phyloP scores from a whole-genome alignment of 2,329 filamentous ascomycete species.

The Trichoderma atrobrunneum region DNA sequence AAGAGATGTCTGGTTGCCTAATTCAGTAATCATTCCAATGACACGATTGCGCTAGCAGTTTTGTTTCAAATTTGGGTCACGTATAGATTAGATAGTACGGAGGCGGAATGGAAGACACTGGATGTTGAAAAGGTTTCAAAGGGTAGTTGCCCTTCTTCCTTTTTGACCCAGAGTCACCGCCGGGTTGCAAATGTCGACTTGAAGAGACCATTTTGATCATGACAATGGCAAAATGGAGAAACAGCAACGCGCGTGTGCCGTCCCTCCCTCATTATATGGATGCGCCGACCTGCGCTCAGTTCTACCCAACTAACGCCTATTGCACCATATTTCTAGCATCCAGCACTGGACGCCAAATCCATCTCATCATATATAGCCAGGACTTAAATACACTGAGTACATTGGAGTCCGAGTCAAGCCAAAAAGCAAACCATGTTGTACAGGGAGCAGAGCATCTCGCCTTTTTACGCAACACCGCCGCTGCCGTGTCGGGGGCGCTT shows the following conservation, averaged over 20 bases:
- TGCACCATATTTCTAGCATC: neutral
- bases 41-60: too few relatives aligned
- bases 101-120: neutral
- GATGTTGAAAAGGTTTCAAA: neutral
- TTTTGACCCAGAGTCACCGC: neutral
- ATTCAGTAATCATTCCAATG: too few relatives aligned
- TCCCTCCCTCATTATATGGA: neutral
- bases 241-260: neutral
- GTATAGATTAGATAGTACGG: neutral
- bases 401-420: neutral
- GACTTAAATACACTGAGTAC: neutral
- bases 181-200: neutral
- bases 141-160: neutral
- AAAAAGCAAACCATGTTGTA: neutral
- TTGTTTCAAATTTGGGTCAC: too few relatives aligned
- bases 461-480: conserved; percentile 21
- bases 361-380: neutral
- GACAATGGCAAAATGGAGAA: neutral
- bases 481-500: conserved; percentile 57
- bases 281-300: neutral
- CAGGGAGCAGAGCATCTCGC: neutral
- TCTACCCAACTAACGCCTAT: neutral
- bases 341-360: neutral
- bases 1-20: too few relatives aligned
- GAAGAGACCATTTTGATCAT: neutral